phyloP scores from a whole-genome alignment of 768 basidiomycete genomes.

The Boletus bicolor region DNA sequence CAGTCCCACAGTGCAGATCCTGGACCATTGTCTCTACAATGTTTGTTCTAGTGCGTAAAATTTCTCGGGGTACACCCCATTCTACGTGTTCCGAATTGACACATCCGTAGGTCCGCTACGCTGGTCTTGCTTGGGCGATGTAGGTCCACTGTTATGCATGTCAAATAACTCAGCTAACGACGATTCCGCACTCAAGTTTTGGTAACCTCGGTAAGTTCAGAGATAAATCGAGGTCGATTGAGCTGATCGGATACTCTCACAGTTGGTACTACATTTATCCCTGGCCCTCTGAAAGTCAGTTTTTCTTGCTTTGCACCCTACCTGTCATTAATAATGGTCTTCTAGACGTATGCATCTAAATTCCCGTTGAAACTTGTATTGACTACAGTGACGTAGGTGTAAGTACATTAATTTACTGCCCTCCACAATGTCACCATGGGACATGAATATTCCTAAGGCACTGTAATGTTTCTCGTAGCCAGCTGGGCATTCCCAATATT shows the following conservation, averaged over 20 bases:
- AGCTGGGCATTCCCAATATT: not conserved
- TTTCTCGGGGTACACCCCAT: no score
- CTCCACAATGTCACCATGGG: no score
- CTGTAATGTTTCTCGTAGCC: not conserved
- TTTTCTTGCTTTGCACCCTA: not conserved
- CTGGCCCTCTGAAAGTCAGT: not conserved
- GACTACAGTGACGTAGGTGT: not conserved
- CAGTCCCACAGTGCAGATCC: not conserved
- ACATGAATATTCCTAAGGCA: not conserved
- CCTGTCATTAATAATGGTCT: not conserved
- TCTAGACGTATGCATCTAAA: not conserved
- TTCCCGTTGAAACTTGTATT: no score
- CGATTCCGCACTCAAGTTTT: not conserved
- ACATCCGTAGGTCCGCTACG: slow-evolving; percentile 1
- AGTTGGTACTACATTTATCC: not conserved
- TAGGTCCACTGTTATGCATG: not conserved
- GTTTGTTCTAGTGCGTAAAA: slow-evolving; percentile 1
- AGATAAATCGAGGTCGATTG: not conserved
- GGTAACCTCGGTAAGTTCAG: not conserved
- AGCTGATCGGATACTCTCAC: not conserved
- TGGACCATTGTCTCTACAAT: slow-evolving; percentile 13
- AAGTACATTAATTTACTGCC: not conserved
- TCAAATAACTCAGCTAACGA: not conserved
- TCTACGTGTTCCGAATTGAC: not conserved
- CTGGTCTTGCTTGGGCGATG: slow-evolving; percentile 3